Evolutionary conservation across 192 early-diverging fungal species (phyloP).

Genomic region (Entomortierella beljakovae): DNA sequence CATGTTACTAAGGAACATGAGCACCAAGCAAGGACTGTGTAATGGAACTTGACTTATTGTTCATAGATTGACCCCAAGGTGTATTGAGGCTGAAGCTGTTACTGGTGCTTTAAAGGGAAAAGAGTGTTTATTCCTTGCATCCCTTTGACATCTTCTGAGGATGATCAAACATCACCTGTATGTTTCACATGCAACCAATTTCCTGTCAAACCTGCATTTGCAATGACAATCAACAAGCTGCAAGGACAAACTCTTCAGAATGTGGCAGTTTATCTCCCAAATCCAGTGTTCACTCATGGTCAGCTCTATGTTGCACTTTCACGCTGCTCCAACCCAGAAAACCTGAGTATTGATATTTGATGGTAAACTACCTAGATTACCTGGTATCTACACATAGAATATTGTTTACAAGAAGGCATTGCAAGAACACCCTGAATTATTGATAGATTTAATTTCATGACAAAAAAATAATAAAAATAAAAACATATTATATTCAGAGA

Average conservation of each 20-base stretch:
- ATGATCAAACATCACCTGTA: slow-evolving; percentile 3
- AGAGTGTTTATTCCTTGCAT: slow-evolving; percentile 27
- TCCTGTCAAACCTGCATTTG: slow-evolving; percentile 23
- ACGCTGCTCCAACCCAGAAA: not conserved
- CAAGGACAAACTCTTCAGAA: slow-evolving; percentile 22
- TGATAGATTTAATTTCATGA: no score
- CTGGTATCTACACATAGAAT: not conserved
- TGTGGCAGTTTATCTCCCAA: slow-evolving; percentile 19
- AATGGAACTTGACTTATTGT: slow-evolving; percentile 36
- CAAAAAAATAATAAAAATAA: no score
- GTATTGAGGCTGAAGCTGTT: slow-evolving; percentile 15
- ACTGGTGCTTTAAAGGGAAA: slow-evolving; percentile 8
- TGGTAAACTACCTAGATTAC: not conserved
- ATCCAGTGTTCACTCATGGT: not conserved
- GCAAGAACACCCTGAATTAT: no score
- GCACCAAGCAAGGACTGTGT: slow-evolving; percentile 23
- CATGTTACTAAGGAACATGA: slow-evolving; percentile 33
- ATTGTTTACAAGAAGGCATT: not conserved
- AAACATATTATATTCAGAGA: no score
- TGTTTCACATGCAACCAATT: slow-evolving; percentile 12
- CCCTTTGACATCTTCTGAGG: not conserved
- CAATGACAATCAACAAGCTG: slow-evolving; percentile 23
- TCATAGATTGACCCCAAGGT: not conserved
- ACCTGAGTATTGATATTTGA: not conserved
- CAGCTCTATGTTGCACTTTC: slow-evolving; percentile 18